Evolutionary conservation across 176 grass and related monocot genomes (phyloP).

Genomic region (Alloteropsis semialata): DNA sequence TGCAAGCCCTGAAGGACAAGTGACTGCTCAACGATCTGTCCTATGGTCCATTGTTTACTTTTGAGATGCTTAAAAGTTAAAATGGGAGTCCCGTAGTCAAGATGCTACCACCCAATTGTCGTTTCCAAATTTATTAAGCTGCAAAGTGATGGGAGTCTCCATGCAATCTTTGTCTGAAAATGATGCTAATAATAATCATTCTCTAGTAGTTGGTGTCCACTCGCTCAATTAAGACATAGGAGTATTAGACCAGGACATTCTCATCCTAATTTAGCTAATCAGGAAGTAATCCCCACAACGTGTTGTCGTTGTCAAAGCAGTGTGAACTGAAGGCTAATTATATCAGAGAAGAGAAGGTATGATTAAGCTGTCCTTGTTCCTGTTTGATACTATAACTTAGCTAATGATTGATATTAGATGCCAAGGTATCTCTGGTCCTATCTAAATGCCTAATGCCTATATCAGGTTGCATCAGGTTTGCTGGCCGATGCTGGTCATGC

Average conservation of each 20-base stretch:
- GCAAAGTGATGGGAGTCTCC: not conserved
- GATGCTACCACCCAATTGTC: no score
- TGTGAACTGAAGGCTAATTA: not conserved
- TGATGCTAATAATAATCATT: conserved; percentile 13
- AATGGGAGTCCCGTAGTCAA: no score
- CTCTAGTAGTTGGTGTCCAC: not conserved
- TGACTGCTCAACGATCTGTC: no score
- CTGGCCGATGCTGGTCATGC: not conserved
- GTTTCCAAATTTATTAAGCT: no score
- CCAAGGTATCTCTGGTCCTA: not conserved
- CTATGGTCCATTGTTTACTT: no score
- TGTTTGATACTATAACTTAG: not conserved
- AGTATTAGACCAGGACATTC: not conserved
- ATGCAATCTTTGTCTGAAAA: conserved; percentile 27
- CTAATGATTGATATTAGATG: conserved; percentile 21
- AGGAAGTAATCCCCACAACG: conserved; percentile 5
- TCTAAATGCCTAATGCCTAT: not conserved
- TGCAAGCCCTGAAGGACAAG: no score
- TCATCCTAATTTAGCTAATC: conserved; percentile 2
- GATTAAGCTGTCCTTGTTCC: conserved; percentile 23
- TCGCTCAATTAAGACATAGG: not conserved
- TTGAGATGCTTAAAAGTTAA: no score
- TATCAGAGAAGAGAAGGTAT: not conserved
- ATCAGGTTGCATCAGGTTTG: not conserved
- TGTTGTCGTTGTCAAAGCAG: not conserved